Base-by-base conservation (phyloP, 306 rosid genomes). In the Erythrophleum fordii region DNA sequence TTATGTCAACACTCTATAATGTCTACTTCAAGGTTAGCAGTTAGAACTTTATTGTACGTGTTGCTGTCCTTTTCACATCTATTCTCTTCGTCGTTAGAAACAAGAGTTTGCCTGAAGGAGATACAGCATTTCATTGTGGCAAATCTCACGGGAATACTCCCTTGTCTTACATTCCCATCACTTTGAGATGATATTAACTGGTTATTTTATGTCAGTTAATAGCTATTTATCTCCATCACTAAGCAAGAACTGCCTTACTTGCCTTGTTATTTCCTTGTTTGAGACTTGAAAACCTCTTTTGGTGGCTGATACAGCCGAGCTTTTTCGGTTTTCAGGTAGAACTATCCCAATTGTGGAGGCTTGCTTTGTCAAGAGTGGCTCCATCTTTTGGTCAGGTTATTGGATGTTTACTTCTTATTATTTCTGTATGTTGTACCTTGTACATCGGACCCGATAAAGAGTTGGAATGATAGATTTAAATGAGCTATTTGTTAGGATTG, bases 361-460 rank as follows among this genome's bases (percentile, higher is more conserved):
- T 93, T 70, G 88, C 84, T 62, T 58, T 83, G 52, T 77, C 76
- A 22, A 59, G 85, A 77, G 48, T 78, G 46, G 80, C 86, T 59
- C 91, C 88, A 67, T 80, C 87, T 46, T 90, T 88, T 16, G 89
- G 90, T 61, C 90, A 80, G 73, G 70, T 91, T 44, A 65, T 86
- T 29, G 94, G 98, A 65, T 82, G 76, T 69, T 51, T 88, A n/a
- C 91, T 93, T 20, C 78, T 93, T 76, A 85, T 90, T 12, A 17
- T 87, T 70, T 93, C 98, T 28, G 85, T 83, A 25, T 59, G 83
- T 81, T 87, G 71, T 85, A 93, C 98, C 44, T 44, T 93, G 79
- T 93, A 87, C 74, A 41, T 87, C 69, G 98, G 97, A 79, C 94
- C 98, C 3, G 91, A 91, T 48, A 93, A 77, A 77, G 97, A 91